Evolutionary conservation across 2,329 filamentous ascomycete genomes (phyloP).

Genomic region (Colletotrichum agaves): DNA sequence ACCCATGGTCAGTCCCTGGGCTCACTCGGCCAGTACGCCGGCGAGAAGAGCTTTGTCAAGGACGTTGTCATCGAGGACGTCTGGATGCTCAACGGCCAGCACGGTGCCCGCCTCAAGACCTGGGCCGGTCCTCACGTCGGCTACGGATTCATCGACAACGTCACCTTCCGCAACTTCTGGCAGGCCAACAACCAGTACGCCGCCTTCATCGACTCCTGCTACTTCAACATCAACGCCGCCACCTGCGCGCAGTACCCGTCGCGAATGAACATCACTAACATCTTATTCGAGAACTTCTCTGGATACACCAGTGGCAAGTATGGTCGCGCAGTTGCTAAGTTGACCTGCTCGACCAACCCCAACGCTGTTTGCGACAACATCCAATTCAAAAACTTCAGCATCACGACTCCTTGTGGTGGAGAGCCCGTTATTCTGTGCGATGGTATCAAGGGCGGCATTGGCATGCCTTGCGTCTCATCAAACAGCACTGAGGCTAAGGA

Average conservation of each 20-base stretch:
- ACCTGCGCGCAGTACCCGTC: slow-evolving; percentile 69
- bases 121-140: slow-evolving; percentile 67
- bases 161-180: slow-evolving; percentile 68
- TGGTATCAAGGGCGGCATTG: slow-evolving; percentile 52
- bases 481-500: slow-evolving; percentile 47
- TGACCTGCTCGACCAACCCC: slow-evolving; percentile 63
- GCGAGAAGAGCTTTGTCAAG: slow-evolving; percentile 49
- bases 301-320: slow-evolving; percentile 66
- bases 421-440: slow-evolving; percentile 62
- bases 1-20: slow-evolving; percentile 72
- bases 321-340: slow-evolving; percentile 61
- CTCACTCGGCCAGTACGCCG: slow-evolving; percentile 68
- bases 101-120: slow-evolving; percentile 73
- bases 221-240: slow-evolving; percentile 66
- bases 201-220: slow-evolving; percentile 62
- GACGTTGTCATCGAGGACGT: slow-evolving; percentile 69
- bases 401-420: slow-evolving; percentile 60
- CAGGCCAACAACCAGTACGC: slow-evolving; percentile 71
- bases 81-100: slow-evolving; percentile 57
- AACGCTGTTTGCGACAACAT: slow-evolving; percentile 66
- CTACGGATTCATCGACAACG: slow-evolving; percentile 67
- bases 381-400: slow-evolving; percentile 62
- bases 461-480: slow-evolving; percentile 48
- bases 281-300: slow-evolving; percentile 66
- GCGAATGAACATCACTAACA: slow-evolving; percentile 64